Conservation (phyloP, 1,284 basidiomycete species). For the Leucoagaricus sp. region DNA sequence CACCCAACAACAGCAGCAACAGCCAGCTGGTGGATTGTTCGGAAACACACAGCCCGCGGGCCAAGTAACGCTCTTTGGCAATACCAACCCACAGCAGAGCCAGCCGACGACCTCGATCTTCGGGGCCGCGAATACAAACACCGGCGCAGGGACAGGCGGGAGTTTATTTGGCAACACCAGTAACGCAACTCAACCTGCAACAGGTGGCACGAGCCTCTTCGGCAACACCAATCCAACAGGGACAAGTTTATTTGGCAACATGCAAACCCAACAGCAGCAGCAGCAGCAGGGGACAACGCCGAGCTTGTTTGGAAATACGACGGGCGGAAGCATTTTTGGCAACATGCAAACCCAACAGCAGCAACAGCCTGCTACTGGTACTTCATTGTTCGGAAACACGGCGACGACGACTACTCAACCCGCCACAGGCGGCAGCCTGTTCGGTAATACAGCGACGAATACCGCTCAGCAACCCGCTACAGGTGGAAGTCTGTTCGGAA, state of each 20-base stretch:
- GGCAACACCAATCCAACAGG: not conserved
- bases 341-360: constrained; percentile 11
- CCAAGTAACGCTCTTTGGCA: constrained; percentile 8
- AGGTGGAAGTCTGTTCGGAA: constrained; percentile 28
- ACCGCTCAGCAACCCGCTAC: constrained; percentile 5
- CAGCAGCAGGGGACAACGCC: constrained; percentile 9
- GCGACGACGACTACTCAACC: constrained; percentile 16
- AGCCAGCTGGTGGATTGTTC: not conserved
- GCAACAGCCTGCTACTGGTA: constrained; percentile 16
- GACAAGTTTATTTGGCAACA: not conserved
- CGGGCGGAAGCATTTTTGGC: constrained; percentile 20
- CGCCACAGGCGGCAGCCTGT: constrained; percentile 16
- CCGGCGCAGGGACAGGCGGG: not conserved
- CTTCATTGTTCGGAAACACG: constrained; percentile 21
- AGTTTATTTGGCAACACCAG: constrained; percentile 5
- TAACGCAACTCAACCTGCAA: constrained; percentile 1
- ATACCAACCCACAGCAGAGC: constrained; percentile 2
- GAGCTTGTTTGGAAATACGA: constrained; percentile 20
- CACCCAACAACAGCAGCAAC: constrained; percentile 14
- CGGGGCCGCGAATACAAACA: not conserved
- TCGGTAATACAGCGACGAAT: constrained; percentile 13
- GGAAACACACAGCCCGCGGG: constrained; percentile 3
- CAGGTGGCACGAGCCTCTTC: not conserved
- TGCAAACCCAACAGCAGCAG: constrained; percentile 15
- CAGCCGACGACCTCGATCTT: constrained; percentile 1